Conservation (phyloP, 768 basidiomycete species). For the Mycena capillaripes region DNA sequence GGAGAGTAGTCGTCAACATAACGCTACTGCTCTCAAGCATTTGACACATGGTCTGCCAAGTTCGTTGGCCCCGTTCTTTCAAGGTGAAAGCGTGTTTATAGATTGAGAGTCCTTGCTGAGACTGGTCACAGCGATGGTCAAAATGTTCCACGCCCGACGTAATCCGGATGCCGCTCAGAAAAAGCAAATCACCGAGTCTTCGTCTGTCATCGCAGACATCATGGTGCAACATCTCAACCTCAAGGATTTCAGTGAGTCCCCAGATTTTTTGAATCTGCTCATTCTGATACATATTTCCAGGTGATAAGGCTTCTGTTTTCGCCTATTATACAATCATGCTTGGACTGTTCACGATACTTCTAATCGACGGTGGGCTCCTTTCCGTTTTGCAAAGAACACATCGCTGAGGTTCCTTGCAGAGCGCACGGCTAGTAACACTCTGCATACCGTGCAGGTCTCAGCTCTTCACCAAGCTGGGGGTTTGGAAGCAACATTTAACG, state of each 20-base stretch:
- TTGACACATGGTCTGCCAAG: conserved; percentile 84
- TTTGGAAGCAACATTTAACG: conserved; percentile 72
- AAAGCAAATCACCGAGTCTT: conserved; percentile 81
- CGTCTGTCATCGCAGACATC: conserved; percentile 77
- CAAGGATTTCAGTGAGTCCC: conserved; percentile 64
- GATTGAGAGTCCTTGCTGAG: background rate
- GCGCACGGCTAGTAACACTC: conserved; percentile 76
- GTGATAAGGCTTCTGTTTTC: conserved; percentile 50
- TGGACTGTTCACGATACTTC: conserved; percentile 58
- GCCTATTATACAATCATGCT: conserved; percentile 65
- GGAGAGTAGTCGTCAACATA: conserved; percentile 68
- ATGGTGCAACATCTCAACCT: conserved; percentile 78
- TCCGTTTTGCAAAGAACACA: conserved; percentile 22
- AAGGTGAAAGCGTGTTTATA: conserved; percentile 64
- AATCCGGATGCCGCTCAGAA: conserved; percentile 82
- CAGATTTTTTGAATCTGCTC: conserved; percentile 31
- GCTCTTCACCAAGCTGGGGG: conserved; percentile 83
- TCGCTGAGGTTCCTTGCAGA: conserved; percentile 60
- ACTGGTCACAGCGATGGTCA: conserved; percentile 77
- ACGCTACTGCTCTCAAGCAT: conserved; percentile 84
- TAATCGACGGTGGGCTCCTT: conserved; percentile 61
- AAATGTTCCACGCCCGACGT: conserved; percentile 87
- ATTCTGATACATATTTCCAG: conserved; percentile 34
- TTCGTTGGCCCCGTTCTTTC: conserved; percentile 86
- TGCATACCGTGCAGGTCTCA: conserved; percentile 88